phyloP scores from a whole-genome alignment of 78 protist species.

The Dictyostelium intermedium region DNA sequence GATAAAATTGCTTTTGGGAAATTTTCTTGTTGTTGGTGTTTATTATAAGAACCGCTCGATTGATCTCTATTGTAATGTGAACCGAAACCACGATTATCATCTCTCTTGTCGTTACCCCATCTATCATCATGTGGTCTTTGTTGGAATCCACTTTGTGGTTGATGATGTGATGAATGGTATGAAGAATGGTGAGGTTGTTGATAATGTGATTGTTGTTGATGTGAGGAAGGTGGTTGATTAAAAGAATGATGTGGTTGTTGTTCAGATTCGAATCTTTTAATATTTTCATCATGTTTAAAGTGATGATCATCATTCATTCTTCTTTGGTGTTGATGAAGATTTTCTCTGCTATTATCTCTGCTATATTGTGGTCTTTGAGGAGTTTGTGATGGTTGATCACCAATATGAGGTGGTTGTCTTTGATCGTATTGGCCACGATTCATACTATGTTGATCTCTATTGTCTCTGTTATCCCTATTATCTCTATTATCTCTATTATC shows the following conservation, averaged over 20 bases:
- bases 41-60: neutral
- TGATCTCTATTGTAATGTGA: neutral
- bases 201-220: neutral
- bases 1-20: neutral
- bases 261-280: slow-evolving; percentile 5
- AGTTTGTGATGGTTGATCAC: neutral
- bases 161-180: neutral
- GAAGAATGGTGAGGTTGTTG: neutral
- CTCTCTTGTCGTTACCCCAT: neutral
- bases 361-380: neutral
- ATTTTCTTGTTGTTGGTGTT: neutral
- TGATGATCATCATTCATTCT: slow-evolving; percentile 9
- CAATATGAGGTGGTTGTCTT: neutral
- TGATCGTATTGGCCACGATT: neutral
- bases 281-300: neutral
- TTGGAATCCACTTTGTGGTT: neutral
- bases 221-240: neutral
- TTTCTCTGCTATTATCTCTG: neutral
- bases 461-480: neutral
- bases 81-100: neutral
- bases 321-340: neutral
- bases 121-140: neutral
- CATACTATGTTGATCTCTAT: neutral
- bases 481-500: neutral
- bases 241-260: neutral